These are phyloP conservation scores for Colletotrichum sp. DNA, from an alignment of 2,329 filamentous ascomycete species.

Conservation along the genomic window DNA sequence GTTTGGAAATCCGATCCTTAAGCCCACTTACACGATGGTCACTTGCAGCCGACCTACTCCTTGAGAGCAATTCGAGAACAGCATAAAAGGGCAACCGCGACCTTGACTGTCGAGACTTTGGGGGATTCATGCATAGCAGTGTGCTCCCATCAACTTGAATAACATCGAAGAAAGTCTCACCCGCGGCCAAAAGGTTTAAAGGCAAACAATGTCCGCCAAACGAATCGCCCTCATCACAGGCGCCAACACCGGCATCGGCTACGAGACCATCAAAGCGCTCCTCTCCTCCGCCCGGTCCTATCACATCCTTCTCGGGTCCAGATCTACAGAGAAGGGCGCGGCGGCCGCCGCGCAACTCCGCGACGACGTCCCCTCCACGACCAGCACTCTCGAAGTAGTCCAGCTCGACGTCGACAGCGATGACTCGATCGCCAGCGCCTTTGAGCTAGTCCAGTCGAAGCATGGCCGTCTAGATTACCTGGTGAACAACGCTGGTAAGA, in stretches of 20 bases:
- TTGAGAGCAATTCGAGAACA: accelerated
- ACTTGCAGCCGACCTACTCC: not conserved
- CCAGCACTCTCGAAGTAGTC: constrained; percentile 47
- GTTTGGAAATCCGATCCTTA: not conserved
- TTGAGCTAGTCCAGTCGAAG: constrained; percentile 25
- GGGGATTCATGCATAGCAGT: too few species aligned
- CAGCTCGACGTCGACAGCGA: constrained; percentile 61
- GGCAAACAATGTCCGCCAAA: not conserved
- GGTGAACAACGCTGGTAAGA: constrained; percentile 34
- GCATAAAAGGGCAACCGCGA: accelerated
- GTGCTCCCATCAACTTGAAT: not conserved
- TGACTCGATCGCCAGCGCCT: constrained; percentile 39
- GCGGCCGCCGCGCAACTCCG: constrained; percentile 46
- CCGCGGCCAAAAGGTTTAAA: too few species aligned
- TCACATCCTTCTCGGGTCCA: constrained; percentile 59
- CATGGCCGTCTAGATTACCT: constrained; percentile 33
- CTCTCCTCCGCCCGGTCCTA: constrained; percentile 51
- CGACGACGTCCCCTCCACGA: constrained; percentile 40
- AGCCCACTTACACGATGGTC: not conserved
- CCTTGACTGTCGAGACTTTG: not conserved
- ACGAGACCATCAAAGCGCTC: constrained; percentile 60
- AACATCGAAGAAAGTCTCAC: too few species aligned
- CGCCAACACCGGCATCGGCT: constrained; percentile 67
- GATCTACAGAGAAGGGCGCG: constrained; percentile 54
- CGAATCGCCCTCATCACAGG: constrained; percentile 61